Evolutionary conservation across 108 stramenopile species (phyloP).

Genomic region (Phaeodactylum tricornutum): DNA sequence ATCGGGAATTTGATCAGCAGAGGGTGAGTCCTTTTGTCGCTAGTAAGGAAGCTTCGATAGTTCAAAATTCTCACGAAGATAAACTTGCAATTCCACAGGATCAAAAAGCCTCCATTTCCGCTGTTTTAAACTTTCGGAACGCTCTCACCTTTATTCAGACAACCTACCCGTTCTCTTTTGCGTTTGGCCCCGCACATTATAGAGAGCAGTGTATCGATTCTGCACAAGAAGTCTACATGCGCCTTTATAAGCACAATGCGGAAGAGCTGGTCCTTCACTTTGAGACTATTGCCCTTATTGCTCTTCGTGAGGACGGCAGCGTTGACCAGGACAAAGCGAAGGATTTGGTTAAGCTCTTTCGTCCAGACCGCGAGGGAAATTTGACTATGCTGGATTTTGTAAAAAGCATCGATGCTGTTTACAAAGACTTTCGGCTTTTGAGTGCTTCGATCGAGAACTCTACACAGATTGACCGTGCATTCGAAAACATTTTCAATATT

Average conservation of each 20-base stretch:
- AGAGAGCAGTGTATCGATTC: conserved; percentile 50
- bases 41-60: too few relatives aligned
- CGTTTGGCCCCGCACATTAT: conserved; percentile 47
- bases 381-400: conserved; percentile 55
- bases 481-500: conserved; percentile 37
- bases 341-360: conserved; percentile 35
- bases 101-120: conserved; percentile 9
- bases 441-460: conserved; percentile 52
- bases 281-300: conserved; percentile 37
- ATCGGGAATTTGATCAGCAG: conserved; percentile 1
- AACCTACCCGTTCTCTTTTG: conserved; percentile 33
- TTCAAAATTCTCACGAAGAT: neutral
- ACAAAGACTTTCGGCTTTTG: conserved; percentile 53
- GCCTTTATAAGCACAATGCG: conserved; percentile 18
- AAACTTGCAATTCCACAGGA: neutral
- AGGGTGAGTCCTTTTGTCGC: conserved; percentile 2
- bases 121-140: conserved; percentile 45
- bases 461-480: conserved; percentile 40
- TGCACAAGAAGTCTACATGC: conserved; percentile 39
- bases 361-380: conserved; percentile 35
- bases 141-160: conserved; percentile 49
- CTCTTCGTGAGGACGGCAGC: conserved; percentile 21
- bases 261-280: conserved; percentile 29
- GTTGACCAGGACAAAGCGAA: conserved; percentile 40
- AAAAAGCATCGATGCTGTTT: conserved; percentile 37